phyloP scores from a whole-genome alignment of 441 rosid genomes.

The Mallotus japonicus region DNA sequence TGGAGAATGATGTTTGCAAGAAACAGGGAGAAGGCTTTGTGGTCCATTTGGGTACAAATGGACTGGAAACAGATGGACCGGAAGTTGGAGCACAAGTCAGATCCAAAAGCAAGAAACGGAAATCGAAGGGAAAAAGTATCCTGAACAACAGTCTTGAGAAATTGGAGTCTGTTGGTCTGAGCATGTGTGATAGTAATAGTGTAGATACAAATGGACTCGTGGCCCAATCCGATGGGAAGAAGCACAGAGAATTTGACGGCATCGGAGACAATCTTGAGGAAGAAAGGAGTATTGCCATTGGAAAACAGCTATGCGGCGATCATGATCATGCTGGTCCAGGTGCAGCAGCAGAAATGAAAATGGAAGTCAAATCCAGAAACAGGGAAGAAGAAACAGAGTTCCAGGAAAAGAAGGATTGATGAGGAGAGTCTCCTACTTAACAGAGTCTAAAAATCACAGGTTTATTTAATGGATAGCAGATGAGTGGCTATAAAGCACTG shows the following conservation, averaged over 20 bases:
- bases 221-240: background rate
- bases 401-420: background rate
- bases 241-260: background rate
- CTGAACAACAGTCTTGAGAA: background rate
- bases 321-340: background rate
- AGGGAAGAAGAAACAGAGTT: background rate
- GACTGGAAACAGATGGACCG: background rate
- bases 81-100: constrained; percentile 3
- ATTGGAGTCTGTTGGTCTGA: background rate
- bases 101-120: constrained; percentile 6
- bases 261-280: background rate
- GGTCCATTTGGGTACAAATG: background rate
- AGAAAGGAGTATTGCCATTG: background rate
- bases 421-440: background rate
- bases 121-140: background rate
- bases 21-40: background rate
- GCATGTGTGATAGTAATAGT: background rate
- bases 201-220: background rate
- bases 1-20: background rate
- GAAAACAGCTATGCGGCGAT: background rate
- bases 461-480: too few species aligned
- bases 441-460: too few species aligned
- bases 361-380: background rate
- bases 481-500: too few species aligned
- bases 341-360: background rate